A percentile compares a stretch with the other conserved stretches of the same genome.
These are phyloP conservation scores for Phyllosticta capitalensis DNA, from an alignment of 2,329 filamentous ascomycete genomes.

Conservation along the genomic window DNA sequence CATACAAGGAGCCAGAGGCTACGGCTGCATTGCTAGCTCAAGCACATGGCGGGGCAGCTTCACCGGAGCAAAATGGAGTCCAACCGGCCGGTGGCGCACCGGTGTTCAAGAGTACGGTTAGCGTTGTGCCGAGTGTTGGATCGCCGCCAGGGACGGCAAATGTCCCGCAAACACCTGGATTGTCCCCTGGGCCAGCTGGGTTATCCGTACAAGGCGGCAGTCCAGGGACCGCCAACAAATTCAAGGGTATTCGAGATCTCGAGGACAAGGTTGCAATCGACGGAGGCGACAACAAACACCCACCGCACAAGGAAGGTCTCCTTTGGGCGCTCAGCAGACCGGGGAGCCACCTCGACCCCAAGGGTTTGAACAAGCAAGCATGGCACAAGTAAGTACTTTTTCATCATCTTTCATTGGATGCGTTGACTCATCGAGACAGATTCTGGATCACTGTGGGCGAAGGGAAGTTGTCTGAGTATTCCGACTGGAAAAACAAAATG, in stretches of 20 bases:
- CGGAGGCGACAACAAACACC: slow-evolving; percentile 42
- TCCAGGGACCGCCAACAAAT: slow-evolving; percentile 43
- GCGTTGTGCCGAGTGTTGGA: slow-evolving; percentile 16
- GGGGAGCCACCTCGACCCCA: slow-evolving; percentile 88
- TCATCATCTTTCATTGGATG: neutral
- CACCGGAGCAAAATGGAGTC: neutral
- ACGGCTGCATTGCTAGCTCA: slow-evolving; percentile 17
- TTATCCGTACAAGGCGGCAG: slow-evolving; percentile 23
- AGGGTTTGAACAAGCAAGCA: slow-evolving; percentile 89
- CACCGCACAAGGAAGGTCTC: slow-evolving; percentile 80
- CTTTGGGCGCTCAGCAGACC: slow-evolving; percentile 91
- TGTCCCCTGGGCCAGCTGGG: slow-evolving; percentile 11
- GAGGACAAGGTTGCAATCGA: slow-evolving; percentile 61
- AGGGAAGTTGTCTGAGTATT: slow-evolving; percentile 94
- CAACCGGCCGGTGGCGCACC: slow-evolving; percentile 15
- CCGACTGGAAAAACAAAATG: slow-evolving; percentile 96
- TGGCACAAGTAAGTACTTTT: slow-evolving; percentile 80
- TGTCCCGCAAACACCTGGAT: slow-evolving; percentile 13
- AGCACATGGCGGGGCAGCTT: slow-evolving; percentile 12
- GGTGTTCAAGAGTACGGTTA: slow-evolving; percentile 25
- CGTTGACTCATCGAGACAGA: slow-evolving; percentile 39
- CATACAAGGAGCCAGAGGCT: slow-evolving; percentile 24
- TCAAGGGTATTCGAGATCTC: slow-evolving; percentile 86
- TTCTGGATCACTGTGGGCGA: slow-evolving; percentile 99
- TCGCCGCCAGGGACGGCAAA: slow-evolving; percentile 15